Percentiles rank a stretch among this genome's conserved stretches.
These are phyloP conservation scores for Diaporthe capsici DNA, from an alignment of 2,329 filamentous ascomycete species.

Conservation along the genomic window DNA sequence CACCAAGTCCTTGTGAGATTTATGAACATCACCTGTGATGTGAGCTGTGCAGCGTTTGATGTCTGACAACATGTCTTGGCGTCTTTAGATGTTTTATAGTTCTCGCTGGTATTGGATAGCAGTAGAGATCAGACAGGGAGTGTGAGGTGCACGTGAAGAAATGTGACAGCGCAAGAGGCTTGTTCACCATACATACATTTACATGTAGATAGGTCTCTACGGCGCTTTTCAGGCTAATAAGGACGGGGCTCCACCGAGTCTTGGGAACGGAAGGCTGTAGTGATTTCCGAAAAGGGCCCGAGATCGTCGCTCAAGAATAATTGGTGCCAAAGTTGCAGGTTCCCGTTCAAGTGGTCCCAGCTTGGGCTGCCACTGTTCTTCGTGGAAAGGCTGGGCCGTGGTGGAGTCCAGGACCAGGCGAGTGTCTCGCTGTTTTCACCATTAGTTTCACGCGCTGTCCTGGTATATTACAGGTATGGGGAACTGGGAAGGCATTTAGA, in stretches of 20 bases:
- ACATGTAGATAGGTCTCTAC: neutral
- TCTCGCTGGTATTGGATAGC: too few relatives aligned
- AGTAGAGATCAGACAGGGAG: too few relatives aligned
- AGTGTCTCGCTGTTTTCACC: neutral
- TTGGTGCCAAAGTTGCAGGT: neutral
- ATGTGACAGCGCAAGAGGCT: neutral
- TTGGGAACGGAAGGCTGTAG: neutral
- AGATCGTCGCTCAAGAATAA: neutral
- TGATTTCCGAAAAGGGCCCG: neutral
- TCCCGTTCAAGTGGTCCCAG: neutral
- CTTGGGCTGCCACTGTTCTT: neutral
- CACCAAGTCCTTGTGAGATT: too few relatives aligned
- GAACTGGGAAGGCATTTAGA: neutral
- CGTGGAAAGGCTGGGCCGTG: neutral
- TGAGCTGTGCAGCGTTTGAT: too few relatives aligned
- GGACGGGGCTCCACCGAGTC: neutral
- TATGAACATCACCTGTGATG: too few relatives aligned
- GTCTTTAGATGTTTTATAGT: too few relatives aligned
- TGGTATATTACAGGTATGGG: neutral
- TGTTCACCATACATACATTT: neutral
- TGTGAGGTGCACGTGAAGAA: neutral
- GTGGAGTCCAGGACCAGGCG: neutral
- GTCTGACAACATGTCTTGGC: too few relatives aligned
- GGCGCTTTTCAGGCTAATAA: neutral
- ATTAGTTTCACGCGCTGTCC: neutral